Conservation (phyloP, 768 basidiomycete species). For the Paxillus ammoniavirescens region DNA sequence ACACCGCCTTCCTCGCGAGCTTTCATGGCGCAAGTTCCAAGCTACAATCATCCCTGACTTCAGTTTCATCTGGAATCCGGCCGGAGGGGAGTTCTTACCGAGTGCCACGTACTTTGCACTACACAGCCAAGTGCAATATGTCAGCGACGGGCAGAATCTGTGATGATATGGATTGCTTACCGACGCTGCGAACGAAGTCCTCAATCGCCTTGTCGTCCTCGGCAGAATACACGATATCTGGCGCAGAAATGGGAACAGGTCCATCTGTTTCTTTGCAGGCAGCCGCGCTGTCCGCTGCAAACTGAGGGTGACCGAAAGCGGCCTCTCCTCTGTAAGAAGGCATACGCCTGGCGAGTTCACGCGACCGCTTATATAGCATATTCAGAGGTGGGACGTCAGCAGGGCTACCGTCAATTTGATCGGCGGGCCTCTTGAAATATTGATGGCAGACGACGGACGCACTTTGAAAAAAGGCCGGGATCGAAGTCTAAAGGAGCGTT, state of each 20-base stretch:
- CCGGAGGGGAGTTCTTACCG: slow-evolving; percentile 2
- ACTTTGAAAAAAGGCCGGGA: slow-evolving; percentile 45
- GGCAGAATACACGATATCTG: slow-evolving; percentile 33
- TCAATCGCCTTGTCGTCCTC: slow-evolving; percentile 35
- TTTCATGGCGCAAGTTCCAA: slow-evolving; percentile 73
- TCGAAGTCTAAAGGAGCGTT: slow-evolving; percentile 45
- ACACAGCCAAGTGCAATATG: neutral
- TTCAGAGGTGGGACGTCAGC: slow-evolving; percentile 44
- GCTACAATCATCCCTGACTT: slow-evolving; percentile 28
- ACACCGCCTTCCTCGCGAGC: slow-evolving; percentile 57
- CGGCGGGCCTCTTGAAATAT: neutral
- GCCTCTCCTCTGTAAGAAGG: slow-evolving; percentile 25
- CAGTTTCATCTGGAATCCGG: neutral
- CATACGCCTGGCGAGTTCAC: slow-evolving; percentile 59
- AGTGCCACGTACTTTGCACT: slow-evolving; percentile 14
- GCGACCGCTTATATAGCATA: slow-evolving; percentile 53
- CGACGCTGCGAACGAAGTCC: slow-evolving; percentile 19
- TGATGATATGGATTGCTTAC: neutral
- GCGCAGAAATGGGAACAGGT: slow-evolving; percentile 25
- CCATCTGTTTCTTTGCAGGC: slow-evolving; percentile 12
- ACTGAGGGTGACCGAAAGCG: slow-evolving; percentile 24
- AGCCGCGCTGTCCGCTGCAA: slow-evolving; percentile 29
- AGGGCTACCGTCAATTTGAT: slow-evolving; percentile 2
- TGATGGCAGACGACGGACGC: slow-evolving; percentile 10
- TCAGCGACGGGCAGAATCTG: neutral